Base-by-base conservation (phyloP, 306 rosid species). In the Cucumis cinereus region DNA sequence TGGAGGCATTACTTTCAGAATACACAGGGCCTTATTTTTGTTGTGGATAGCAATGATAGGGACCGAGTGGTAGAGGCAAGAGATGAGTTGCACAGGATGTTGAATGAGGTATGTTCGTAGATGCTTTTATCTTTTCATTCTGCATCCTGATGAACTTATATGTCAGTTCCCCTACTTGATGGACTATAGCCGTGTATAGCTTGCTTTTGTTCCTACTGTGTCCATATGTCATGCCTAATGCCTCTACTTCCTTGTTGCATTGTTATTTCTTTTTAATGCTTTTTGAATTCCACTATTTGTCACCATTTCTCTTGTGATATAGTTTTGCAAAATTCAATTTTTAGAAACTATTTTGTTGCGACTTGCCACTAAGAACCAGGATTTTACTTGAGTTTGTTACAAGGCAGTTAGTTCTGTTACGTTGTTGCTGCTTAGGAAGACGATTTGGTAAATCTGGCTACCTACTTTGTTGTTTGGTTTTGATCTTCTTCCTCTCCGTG, bases 1-100 rank as follows among this genome's bases (percentile, higher is more conserved):
- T 93, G 98, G 98, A 93, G 98, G 89, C 98, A 93, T 86, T 93
- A 93, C 85, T 93, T 93, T 90, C 98, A 93, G 93, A 93, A 93
- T 86, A 93, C 98, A 3, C 98, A 93, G 85, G 98, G 97, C 81
- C 98, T 93, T 77, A 91, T 93, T 72, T 93, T 93, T 84, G 97
- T 93, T 86, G 98, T 93, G 82, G 98, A 93, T 84, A 91, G 97
- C 88, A 93, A 93, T 80, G 98, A 93, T 61, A 90, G 97, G 84
- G 98, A 91, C 84, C 92, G 98, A 47, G 89, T 90, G 72, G 92
- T 90, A 38, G 98, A 93, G 86, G 98, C 98, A 71, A 89, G 98
- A 85, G 98, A 93, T 86, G 98, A 93, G 82, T 85, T 93, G 88
- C 98, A 93, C 85, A 82, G 98, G 83, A 93, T 93, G 98, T 84